These are phyloP conservation scores for Suhomyces ambrosiae DNA, from an alignment of 1,139 yeast genomes.

Conservation along the genomic window DNA sequence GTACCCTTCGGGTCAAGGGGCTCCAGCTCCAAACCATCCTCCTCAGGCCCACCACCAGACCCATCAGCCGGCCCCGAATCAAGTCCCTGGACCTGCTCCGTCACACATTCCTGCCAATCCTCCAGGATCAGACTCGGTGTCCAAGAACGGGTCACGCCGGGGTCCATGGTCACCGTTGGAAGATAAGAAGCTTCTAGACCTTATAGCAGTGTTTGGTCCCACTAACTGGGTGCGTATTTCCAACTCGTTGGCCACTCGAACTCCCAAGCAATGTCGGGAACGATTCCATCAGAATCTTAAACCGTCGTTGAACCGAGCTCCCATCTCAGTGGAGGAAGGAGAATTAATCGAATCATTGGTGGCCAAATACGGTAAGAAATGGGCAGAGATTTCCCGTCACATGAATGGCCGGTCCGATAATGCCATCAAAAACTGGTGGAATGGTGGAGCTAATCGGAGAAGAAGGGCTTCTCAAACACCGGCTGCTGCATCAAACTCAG, in stretches of 20 bases:
- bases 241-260: slow-evolving; percentile 69
- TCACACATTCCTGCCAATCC: no score
- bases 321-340: slow-evolving; percentile 86
- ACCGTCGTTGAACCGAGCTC: slow-evolving; percentile 78
- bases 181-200: slow-evolving; percentile 69
- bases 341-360: slow-evolving; percentile 77
- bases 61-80: not conserved
- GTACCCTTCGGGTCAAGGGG: not conserved
- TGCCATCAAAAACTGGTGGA: slow-evolving; percentile 97
- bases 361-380: slow-evolving; percentile 77
- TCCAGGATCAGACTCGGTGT: not conserved
- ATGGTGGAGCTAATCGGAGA: slow-evolving; percentile 84
- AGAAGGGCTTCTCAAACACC: slow-evolving; percentile 45
- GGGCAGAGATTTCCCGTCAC: slow-evolving; percentile 95
- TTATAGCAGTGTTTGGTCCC: slow-evolving; percentile 77
- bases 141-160: slow-evolving; percentile 29
- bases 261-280: slow-evolving; percentile 92
- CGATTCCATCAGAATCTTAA: slow-evolving; percentile 90
- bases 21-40: slow-evolving; percentile 1
- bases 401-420: slow-evolving; percentile 85
- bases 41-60: slow-evolving; percentile 1
- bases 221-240: slow-evolving; percentile 90
- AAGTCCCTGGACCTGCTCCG: no score
- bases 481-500: not conserved
- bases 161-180: slow-evolving; percentile 95